Percentiles rank a stretch among this genome's conserved stretches.
Evolutionary conservation across 768 basidiomycete species (phyloP).

Genomic region (Rhizopogon vulgaris): DNA sequence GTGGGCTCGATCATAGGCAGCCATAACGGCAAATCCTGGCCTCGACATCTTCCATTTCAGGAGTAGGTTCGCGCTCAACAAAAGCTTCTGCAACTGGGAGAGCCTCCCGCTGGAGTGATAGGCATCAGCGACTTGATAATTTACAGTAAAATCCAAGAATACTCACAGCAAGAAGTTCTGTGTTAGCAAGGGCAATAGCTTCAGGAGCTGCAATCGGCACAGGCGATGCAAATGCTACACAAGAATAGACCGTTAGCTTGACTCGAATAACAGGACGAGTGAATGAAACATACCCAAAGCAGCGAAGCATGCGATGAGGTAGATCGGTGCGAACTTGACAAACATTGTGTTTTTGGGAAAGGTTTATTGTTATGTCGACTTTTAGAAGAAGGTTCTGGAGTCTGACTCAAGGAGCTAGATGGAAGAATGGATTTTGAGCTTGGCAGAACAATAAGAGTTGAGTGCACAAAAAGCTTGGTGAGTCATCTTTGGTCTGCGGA

Average conservation of each 20-base stretch:
- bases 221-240: conserved; percentile 23
- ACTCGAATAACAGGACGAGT: background rate
- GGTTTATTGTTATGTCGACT: conserved; percentile 22
- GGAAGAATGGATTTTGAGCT: background rate
- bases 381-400: background rate
- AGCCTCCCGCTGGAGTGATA: conserved; percentile 5
- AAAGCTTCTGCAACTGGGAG: conserved; percentile 7
- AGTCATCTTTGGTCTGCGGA: conserved; percentile 3
- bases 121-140: background rate
- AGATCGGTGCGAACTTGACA: conserved; percentile 21
- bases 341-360: conserved; percentile 18
- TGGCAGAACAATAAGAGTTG: conserved; percentile 26
- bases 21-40: conserved; percentile 9
- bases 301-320: conserved; percentile 21
- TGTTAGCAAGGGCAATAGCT: background rate
- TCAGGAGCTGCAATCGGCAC: conserved; percentile 14
- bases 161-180: conserved; percentile 15
- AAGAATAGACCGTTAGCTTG: background rate
- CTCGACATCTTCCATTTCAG: conserved; percentile 12
- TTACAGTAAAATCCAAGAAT: background rate
- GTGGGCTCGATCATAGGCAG: conserved; percentile 8
- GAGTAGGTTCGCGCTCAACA: conserved; percentile 8
- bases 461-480: conserved; percentile 11
- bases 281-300: conserved; percentile 15
- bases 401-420: background rate